Evolutionary conservation across 306 rosid genomes (phyloP).

Genomic region (Cyclanthera cordifolia): DNA sequence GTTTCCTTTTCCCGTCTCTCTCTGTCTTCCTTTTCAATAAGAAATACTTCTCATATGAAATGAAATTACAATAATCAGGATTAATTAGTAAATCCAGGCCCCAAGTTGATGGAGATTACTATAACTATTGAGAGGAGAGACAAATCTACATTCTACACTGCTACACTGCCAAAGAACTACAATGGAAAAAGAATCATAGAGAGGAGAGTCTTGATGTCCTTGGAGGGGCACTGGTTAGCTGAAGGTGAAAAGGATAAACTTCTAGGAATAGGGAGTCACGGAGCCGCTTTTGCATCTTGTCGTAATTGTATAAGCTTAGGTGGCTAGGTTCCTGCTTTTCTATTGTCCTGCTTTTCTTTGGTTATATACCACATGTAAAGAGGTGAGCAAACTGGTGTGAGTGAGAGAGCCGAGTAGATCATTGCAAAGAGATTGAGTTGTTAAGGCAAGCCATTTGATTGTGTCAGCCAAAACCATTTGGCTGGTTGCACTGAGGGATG

Average conservation of each 20-base stretch:
- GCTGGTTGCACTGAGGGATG: neutral
- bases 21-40: neutral
- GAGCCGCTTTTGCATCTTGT: neutral
- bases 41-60: neutral
- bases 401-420: neutral
- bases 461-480: neutral
- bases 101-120: neutral
- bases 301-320: neutral
- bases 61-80: neutral
- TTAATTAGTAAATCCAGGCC: neutral
- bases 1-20: neutral
- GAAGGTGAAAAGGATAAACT: neutral
- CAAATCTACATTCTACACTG: too few species aligned
- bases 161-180: neutral
- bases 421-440: neutral
- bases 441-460: slow-evolving; percentile 1
- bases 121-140: neutral
- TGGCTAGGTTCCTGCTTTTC: neutral
- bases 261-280: neutral
- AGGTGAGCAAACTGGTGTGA: neutral
- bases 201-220: neutral
- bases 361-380: neutral
- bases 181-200: neutral
- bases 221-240: neutral
- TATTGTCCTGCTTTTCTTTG: neutral